phyloP scores from a whole-genome alignment of 2,329 filamentous ascomycete species.

The Diplodia sapinea region DNA sequence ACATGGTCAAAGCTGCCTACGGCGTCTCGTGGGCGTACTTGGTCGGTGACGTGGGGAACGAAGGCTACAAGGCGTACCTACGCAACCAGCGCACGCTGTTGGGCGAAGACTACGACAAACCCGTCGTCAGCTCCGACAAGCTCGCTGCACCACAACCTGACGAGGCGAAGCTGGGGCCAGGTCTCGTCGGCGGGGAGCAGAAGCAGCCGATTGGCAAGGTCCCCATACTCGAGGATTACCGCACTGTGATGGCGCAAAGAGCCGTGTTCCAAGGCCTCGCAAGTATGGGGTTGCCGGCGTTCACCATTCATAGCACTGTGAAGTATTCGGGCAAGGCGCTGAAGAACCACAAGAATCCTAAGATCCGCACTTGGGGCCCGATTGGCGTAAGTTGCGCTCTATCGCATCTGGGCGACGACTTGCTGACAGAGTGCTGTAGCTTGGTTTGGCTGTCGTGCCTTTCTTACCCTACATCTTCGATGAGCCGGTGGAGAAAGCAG shows the following conservation, averaged over 20 bases:
- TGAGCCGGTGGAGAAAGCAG: constrained; percentile 87
- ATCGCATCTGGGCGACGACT: too few species aligned
- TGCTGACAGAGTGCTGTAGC: constrained; percentile 45
- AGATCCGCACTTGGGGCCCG: constrained; percentile 81
- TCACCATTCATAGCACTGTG: constrained; percentile 93
- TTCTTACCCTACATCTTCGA: constrained; percentile 86
- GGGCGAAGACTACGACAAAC: constrained; percentile 61
- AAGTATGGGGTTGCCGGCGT: constrained; percentile 90
- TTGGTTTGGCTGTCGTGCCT: constrained; percentile 71
- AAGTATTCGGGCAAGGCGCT: constrained; percentile 85
- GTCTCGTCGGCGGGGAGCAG: constrained; percentile 33
- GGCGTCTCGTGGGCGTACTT: constrained; percentile 93
- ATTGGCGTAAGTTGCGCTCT: constrained; percentile 73
- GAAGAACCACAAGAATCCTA: constrained; percentile 76
- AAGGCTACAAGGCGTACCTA: constrained; percentile 94
- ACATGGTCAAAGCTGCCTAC: constrained; percentile 81
- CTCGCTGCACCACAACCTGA: constrained; percentile 30
- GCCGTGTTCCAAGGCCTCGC: constrained; percentile 90
- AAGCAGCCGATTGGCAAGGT: constrained; percentile 50
- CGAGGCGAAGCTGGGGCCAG: constrained; percentile 38
- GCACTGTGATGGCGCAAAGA: constrained; percentile 88
- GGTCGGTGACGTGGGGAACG: constrained; percentile 85
- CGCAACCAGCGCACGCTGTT: constrained; percentile 79
- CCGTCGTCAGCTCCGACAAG: constrained; percentile 35
- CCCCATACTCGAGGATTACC: constrained; percentile 83